A percentile compares a stretch with the other conserved stretches of the same genome.
Evolutionary conservation across 106 monocot species (phyloP).

Genomic region (Gastrodia elata): DNA sequence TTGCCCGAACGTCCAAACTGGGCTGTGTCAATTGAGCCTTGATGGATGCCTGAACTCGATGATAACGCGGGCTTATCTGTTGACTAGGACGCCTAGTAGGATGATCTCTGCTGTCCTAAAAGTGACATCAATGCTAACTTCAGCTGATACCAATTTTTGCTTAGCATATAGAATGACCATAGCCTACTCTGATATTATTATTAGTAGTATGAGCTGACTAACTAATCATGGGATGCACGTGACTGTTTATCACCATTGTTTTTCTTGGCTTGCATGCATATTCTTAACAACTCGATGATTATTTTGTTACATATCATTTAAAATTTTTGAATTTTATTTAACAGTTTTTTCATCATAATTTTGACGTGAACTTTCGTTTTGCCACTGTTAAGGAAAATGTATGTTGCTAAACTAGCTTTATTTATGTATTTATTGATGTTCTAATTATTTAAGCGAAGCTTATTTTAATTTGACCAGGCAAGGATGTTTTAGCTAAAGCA

Average conservation of each 20-base stretch:
- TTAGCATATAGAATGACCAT: background rate
- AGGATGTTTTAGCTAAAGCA: conserved; percentile 86
- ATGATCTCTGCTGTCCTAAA: too few relatives aligned
- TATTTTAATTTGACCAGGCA: conserved; percentile 37
- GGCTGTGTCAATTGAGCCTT: too few relatives aligned
- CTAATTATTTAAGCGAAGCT: background rate
- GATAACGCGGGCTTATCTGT: too few relatives aligned
- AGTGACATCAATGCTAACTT: too few relatives aligned
- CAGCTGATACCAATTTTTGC: background rate
- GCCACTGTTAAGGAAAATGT: background rate
- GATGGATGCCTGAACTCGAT: too few relatives aligned
- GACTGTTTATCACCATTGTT: background rate
- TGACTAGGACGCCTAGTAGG: too few relatives aligned
- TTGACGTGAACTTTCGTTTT: background rate
- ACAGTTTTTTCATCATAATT: background rate
- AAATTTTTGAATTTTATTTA: background rate
- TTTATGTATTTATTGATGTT: background rate
- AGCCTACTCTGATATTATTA: background rate
- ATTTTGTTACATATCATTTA: background rate
- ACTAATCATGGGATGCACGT: background rate
- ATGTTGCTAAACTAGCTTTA: background rate
- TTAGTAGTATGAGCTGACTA: background rate
- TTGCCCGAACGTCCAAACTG: too few relatives aligned
- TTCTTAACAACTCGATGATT: background rate
- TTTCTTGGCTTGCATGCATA: background rate